Evolutionary conservation across 1,284 basidiomycete genomes (phyloP).

Genomic region (Papiliotrema laurentii): DNA sequence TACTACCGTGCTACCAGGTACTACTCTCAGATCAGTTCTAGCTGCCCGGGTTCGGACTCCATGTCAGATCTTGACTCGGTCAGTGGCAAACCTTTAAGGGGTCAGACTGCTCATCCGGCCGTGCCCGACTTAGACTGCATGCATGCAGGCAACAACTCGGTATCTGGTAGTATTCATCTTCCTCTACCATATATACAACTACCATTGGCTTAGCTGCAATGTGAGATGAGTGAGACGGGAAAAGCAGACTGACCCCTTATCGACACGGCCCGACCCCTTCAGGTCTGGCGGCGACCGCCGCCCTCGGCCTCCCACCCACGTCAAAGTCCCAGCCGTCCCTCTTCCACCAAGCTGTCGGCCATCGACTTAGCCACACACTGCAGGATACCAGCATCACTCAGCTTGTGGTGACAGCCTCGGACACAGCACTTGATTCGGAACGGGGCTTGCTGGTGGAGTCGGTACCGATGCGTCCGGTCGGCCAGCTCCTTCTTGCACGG

Average conservation of each 20-base stretch:
- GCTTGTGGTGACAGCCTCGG: slow-evolving; percentile 3
- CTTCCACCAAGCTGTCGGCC: neutral
- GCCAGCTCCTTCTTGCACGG: too few relatives aligned
- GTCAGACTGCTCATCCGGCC: neutral
- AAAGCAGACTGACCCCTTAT: neutral
- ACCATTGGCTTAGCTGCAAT: neutral
- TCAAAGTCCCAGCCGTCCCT: neutral
- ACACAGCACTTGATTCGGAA: slow-evolving; percentile 5
- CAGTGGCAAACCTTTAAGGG: neutral
- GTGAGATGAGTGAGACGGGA: neutral
- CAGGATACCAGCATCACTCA: neutral
- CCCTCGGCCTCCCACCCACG: too few relatives aligned
- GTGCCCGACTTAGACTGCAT: neutral
- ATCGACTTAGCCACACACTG: slow-evolving; percentile 3
- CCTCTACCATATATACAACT: neutral
- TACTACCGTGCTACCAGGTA: too few relatives aligned
- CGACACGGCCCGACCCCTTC: neutral
- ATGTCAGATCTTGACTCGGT: neutral
- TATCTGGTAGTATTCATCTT: neutral
- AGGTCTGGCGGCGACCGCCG: neutral
- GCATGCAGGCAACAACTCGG: neutral
- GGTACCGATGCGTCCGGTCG: too few relatives aligned
- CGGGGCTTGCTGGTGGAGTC: too few relatives aligned
- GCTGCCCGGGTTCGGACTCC: too few relatives aligned
- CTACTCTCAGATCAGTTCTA: too few relatives aligned